Percentiles rank a stretch among this genome's conserved stretches.
Evolutionary conservation across 2,329 filamentous ascomycete genomes (phyloP).

Genomic region (Sporothrix variecibatus): DNA sequence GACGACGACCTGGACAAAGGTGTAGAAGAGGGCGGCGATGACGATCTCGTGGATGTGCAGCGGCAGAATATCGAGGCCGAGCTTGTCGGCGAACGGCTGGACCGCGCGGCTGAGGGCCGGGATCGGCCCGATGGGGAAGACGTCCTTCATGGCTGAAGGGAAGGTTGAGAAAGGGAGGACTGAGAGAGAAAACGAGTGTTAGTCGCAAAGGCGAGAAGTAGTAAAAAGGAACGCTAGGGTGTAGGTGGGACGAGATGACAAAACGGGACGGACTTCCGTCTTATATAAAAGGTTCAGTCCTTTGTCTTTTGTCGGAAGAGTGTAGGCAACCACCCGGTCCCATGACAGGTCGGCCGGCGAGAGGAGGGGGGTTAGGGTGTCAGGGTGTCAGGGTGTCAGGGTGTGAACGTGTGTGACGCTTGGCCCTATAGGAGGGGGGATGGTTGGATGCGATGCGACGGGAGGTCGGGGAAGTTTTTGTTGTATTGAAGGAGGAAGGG

Average conservation of each 20-base stretch:
- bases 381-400: background rate
- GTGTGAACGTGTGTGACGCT: slow-evolving; percentile 11
- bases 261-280: background rate
- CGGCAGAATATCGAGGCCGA: slow-evolving; percentile 66
- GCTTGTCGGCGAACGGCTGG: slow-evolving; percentile 64
- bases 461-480: background rate
- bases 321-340: slow-evolving; percentile 5
- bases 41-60: slow-evolving; percentile 77
- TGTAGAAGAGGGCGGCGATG: slow-evolving; percentile 67
- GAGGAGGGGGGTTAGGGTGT: too few species aligned
- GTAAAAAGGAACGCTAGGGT: background rate
- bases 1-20: slow-evolving; percentile 64
- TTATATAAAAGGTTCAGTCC: background rate
- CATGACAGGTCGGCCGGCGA: background rate
- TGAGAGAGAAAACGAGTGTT: background rate
- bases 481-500: background rate
- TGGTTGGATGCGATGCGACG: background rate
- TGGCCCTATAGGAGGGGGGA: background rate
- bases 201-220: background rate
- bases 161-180: background rate
- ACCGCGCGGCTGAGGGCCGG: slow-evolving; percentile 59
- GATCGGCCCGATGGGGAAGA: slow-evolving; percentile 65
- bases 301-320: background rate
- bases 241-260: background rate
- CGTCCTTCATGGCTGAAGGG: slow-evolving; percentile 65